Percentiles rank a stretch among this genome's conserved stretches.
These are phyloP conservation scores for Pythium scleroteichum DNA, from an alignment of 352 stramenopile species.

Conservation along the genomic window DNA sequence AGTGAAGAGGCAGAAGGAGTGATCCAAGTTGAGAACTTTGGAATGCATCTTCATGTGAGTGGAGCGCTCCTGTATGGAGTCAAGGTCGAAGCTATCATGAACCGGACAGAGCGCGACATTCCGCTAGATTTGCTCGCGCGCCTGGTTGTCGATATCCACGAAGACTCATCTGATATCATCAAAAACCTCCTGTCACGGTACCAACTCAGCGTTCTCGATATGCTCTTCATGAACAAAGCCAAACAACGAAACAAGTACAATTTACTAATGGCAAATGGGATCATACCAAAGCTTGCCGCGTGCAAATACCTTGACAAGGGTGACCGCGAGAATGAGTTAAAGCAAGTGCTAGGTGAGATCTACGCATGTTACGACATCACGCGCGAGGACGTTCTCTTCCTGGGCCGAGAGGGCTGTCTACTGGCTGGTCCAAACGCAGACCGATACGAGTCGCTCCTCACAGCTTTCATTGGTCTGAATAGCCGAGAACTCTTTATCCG, in stretches of 20 bases:
- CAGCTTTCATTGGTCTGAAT: slow-evolving; percentile 95
- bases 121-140: slow-evolving; percentile 94
- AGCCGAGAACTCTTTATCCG: slow-evolving; percentile 97
- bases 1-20: slow-evolving; percentile 93
- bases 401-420: slow-evolving; percentile 93
- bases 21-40: slow-evolving; percentile 97
- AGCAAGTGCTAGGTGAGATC: slow-evolving; percentile 94
- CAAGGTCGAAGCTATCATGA: slow-evolving; percentile 96
- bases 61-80: slow-evolving; percentile 78
- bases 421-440: slow-evolving; percentile 92
- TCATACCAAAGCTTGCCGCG: slow-evolving; percentile 94
- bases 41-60: slow-evolving; percentile 82
- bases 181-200: slow-evolving; percentile 94
- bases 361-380: slow-evolving; percentile 96
- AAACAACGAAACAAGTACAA: slow-evolving; percentile 97
- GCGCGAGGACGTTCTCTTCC: slow-evolving; percentile 95
- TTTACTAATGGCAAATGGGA: slow-evolving; percentile 95
- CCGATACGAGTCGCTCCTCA: slow-evolving; percentile 96
- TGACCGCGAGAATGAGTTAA: slow-evolving; percentile 97
- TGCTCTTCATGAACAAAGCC: slow-evolving; percentile 95
- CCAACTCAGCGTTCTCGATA: slow-evolving; percentile 94
- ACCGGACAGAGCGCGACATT: slow-evolving; percentile 95
- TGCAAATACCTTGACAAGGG: slow-evolving; percentile 98
- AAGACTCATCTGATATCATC: slow-evolving; percentile 96
- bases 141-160: slow-evolving; percentile 95